Evolutionary conservation across 2,329 filamentous ascomycete species (phyloP), one percentile per base, ranked within the genome.

Genomic region (Hirsutella rhossiliensis): DNA sequence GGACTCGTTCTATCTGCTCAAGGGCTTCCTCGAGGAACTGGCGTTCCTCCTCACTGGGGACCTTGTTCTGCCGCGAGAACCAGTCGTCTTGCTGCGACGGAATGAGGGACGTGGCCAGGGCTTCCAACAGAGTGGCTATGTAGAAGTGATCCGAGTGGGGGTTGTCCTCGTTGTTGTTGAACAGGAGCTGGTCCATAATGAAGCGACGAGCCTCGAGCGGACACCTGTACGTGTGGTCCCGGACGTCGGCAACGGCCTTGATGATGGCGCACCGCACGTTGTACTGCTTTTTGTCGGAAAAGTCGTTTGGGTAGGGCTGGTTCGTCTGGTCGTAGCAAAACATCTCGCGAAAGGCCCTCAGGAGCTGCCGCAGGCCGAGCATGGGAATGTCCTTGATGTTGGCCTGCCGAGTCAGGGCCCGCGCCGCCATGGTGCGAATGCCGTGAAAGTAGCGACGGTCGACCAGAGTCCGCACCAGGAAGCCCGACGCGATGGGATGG

Each of bases 111-210:
- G 69, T 71, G 2, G 78, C 72, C 23, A 82, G 62, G 0, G 74
- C 71, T 37, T 72, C 68, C 9, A 98, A 84, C 20, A 98, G 71
- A 19, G 75, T 84, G 8, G 87, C 80, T 43, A 98, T 78, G 58
- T 96, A 98, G 55, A 86, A 81, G 49, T 89, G 83, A 56, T 98
- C 94, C 5, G 89, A 95, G 57, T 79, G 94, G 41, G 82, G 65
- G 54, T 98, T 98, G 47, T 85, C 83, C 3, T 84, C 82, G 58
- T 98, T 98, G 63, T 98, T 89, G 58, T 98, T 98, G 66, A 88
- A 90, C 41, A 85, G 82, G 30, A 98, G 70, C 57, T 94, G 85
- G 53, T 96, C 88, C 19, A 94, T 76, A 40, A 98, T 76, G 60
- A 96, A 94, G 34, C 78, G 76, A 45, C 89, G 85, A 5, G 87